Evolutionary conservation across 2,329 filamentous ascomycete genomes (phyloP).

Genomic region (Phaeosphaeria sp.): DNA sequence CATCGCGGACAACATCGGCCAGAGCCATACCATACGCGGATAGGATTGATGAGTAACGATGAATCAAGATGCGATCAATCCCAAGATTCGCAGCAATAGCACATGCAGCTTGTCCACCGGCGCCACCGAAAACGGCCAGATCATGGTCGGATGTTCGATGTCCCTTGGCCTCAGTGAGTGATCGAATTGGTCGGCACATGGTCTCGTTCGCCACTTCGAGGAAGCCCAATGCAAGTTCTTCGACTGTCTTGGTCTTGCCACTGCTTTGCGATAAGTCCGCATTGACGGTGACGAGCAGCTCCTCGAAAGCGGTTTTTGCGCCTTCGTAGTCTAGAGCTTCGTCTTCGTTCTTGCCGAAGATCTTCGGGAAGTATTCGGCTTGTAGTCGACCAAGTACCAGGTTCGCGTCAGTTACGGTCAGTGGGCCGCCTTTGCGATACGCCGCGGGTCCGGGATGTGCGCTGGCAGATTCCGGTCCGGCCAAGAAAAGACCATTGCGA

Average conservation of each 20-base stretch:
- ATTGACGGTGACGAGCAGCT: conserved; percentile 40
- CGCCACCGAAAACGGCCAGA: conserved; percentile 94
- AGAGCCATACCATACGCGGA: conserved; percentile 93
- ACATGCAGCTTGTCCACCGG: conserved; percentile 91
- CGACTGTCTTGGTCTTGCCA: conserved; percentile 71
- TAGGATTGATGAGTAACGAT: conserved; percentile 86
- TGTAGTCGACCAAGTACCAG: conserved; percentile 82
- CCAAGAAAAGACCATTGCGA: conserved; percentile 86
- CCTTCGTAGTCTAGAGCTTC: conserved; percentile 78
- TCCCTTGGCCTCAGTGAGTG: conserved; percentile 89
- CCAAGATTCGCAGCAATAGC: conserved; percentile 86
- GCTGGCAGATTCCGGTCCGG: conserved; percentile 87
- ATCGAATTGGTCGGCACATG: conserved; percentile 89
- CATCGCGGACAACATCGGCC: conserved; percentile 90
- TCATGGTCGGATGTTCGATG: conserved; percentile 91
- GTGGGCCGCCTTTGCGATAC: conserved; percentile 86
- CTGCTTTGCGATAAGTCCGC: conserved; percentile 72
- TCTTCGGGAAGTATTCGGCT: conserved; percentile 92
- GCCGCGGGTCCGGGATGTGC: conserved; percentile 91
- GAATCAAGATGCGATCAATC: conserved; percentile 83
- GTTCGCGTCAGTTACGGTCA: conserved; percentile 94
- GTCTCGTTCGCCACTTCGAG: conserved; percentile 89
- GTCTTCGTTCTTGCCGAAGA: conserved; percentile 89
- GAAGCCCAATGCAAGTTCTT: conserved; percentile 90
- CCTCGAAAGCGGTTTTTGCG: conserved; percentile 74